A percentile compares a stretch with the other conserved stretches of the same genome.
phyloP scores from a whole-genome alignment of 192 early-diverging fungal genomes.

The Linnemannia zychae region DNA sequence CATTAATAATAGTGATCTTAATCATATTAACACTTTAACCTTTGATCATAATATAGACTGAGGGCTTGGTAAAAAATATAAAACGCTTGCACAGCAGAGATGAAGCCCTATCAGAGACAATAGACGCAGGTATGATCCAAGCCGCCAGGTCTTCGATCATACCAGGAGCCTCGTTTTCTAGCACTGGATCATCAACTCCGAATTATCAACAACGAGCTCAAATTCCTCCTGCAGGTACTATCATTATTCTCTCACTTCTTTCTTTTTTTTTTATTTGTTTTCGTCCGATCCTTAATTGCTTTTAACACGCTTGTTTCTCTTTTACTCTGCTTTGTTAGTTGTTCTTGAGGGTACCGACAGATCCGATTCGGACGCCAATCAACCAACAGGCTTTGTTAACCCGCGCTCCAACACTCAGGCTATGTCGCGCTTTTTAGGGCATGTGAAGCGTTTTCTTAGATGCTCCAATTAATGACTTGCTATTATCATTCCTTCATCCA shows the following conservation, averaged over 20 bases:
- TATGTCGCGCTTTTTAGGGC: neutral
- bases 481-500: constrained; percentile 2
- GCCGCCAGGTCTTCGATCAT: constrained; percentile 1
- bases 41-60: neutral
- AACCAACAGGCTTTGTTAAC: neutral
- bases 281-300: constrained; percentile 1
- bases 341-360: neutral
- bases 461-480: neutral
- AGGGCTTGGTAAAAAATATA: constrained; percentile 6
- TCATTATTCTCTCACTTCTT: neutral
- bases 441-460: neutral
- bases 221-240: neutral
- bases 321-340: neutral
- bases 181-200: neutral
- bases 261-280: neutral
- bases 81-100: constrained; percentile 30
- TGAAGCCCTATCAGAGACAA: constrained; percentile 20
- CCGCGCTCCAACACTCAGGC: neutral
- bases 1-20: neutral
- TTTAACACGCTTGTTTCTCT: neutral
- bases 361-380: neutral
- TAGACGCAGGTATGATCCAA: constrained; percentile 13
- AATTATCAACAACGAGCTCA: neutral
- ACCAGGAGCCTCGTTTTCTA: constrained; percentile 4
- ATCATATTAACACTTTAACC: neutral